These are phyloP conservation scores for Spiromastix sp. DNA, from an alignment of 2,329 filamentous ascomycete genomes.

Conservation along the genomic window DNA sequence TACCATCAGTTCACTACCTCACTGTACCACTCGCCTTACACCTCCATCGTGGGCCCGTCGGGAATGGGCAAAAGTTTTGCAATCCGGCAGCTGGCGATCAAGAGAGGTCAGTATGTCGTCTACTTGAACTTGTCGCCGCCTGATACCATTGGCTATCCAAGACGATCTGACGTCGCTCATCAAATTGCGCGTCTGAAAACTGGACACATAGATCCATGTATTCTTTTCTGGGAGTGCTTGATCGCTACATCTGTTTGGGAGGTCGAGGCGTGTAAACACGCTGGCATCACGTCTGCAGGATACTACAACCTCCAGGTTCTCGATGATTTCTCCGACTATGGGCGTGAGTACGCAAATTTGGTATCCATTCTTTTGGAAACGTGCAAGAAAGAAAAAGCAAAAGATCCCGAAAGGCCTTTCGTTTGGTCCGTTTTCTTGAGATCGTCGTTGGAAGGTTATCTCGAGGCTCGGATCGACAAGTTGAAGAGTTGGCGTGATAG, in stretches of 20 bases:
- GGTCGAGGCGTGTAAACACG: conserved; percentile 1
- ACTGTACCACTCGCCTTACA: conserved; percentile 9
- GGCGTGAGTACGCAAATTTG: too few species aligned
- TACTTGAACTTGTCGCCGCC: conserved; percentile 6
- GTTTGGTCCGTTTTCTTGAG: too few species aligned
- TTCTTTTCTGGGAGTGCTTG: conserved; percentile 1
- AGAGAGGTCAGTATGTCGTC: conserved; percentile 6
- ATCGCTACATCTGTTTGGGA: neutral
- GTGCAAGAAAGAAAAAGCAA: too few species aligned
- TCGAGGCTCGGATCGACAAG: too few species aligned
- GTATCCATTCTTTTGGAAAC: too few species aligned
- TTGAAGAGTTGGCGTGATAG: too few species aligned
- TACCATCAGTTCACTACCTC: too few species aligned
- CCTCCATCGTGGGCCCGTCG: conserved; percentile 9
- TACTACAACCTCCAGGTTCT: conserved; percentile 2
- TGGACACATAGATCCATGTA: too few species aligned
- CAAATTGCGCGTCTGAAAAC: conserved; percentile 1
- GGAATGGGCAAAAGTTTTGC: conserved; percentile 10
- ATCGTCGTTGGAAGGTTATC: too few species aligned
- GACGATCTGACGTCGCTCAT: conserved; percentile 2
- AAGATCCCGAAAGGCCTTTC: too few species aligned
- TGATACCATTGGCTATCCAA: conserved; percentile 1
- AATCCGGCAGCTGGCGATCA: conserved; percentile 6
- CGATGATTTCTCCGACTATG: too few species aligned
- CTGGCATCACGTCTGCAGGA: conserved; percentile 1